phyloP scores from a whole-genome alignment of 768 basidiomycete species.

The Dendrothele bispora region DNA sequence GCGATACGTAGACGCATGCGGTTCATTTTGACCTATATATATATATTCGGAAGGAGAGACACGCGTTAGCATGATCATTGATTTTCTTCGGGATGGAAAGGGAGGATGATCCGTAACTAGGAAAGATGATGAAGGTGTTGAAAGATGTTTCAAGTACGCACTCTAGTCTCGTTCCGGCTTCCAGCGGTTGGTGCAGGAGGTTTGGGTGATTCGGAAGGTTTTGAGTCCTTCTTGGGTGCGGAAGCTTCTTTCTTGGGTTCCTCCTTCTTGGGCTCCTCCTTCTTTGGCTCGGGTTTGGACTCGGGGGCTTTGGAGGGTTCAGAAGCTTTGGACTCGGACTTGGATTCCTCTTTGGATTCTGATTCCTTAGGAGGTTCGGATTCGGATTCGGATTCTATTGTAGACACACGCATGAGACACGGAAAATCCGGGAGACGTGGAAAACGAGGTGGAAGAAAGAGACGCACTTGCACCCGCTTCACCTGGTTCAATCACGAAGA shows the following conservation, averaged over 20 bases:
- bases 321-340: neutral
- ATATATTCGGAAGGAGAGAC: neutral
- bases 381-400: neutral
- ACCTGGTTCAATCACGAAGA: constrained; percentile 89
- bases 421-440: neutral
- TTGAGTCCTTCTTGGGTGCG: constrained; percentile 17
- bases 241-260: constrained; percentile 5
- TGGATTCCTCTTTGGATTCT: neutral
- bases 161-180: constrained; percentile 82
- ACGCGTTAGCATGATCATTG: neutral
- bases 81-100: neutral
- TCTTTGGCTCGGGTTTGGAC: constrained; percentile 5
- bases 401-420: neutral
- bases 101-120: too few species aligned
- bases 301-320: neutral
- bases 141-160: too few species aligned
- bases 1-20: constrained; percentile 97
- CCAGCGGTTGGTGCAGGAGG: constrained; percentile 36
- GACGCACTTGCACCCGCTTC: constrained; percentile 52
- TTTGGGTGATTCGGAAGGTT: constrained; percentile 8
- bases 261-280: constrained; percentile 23
- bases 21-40: constrained; percentile 91
- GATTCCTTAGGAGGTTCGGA: neutral
- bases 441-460: neutral
- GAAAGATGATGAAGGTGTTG: too few species aligned